A percentile compares a stretch with the other conserved stretches of the same genome.
phyloP scores from a whole-genome alignment of 2,329 filamentous ascomycete species.

The Albophoma yamanashiensis region DNA sequence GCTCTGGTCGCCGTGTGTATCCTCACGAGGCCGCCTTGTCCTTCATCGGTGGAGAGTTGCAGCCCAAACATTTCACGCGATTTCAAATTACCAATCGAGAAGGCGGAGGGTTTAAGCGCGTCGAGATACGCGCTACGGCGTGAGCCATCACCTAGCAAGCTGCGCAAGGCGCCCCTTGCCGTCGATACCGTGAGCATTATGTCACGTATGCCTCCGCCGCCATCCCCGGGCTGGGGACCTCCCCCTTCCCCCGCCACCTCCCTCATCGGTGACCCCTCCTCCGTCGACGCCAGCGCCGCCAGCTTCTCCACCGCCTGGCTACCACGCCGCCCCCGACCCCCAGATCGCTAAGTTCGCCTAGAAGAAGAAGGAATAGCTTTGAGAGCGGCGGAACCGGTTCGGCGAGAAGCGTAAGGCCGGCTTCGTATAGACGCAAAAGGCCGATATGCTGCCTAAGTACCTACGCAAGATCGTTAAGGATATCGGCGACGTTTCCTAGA shows the following conservation, averaged over 20 bases:
- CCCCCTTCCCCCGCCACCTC: constrained; percentile 45
- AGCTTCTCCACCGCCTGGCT: constrained; percentile 83
- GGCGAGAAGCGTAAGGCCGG: constrained; percentile 95
- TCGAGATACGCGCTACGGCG: constrained; percentile 21
- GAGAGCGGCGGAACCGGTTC: constrained; percentile 81
- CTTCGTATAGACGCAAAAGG: constrained; percentile 96
- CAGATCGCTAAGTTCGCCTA: constrained; percentile 90
- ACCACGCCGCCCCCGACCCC: constrained; percentile 68
- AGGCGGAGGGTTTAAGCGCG: constrained; percentile 14
- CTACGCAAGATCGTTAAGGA: constrained; percentile 96
- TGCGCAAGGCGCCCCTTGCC: constrained; percentile 9
- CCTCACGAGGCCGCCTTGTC: constrained; percentile 15
- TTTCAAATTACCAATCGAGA: constrained; percentile 1
- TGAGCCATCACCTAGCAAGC: constrained; percentile 17
- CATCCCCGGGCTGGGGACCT: constrained; percentile 47
- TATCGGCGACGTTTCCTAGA: constrained; percentile 97
- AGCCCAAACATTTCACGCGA: not conserved
- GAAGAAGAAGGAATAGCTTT: constrained; percentile 98
- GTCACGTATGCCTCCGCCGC: constrained; percentile 44
- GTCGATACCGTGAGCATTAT: constrained; percentile 26
- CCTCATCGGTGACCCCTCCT: constrained; percentile 45
- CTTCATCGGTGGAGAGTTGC: constrained; percentile 10
- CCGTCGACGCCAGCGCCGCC: constrained; percentile 43
- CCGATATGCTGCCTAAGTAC: constrained; percentile 97
- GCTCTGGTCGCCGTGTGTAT: constrained; percentile 17